These are phyloP conservation scores for Pythium folliculosum DNA, from an alignment of 352 stramenopile genomes.

Conservation along the genomic window DNA sequence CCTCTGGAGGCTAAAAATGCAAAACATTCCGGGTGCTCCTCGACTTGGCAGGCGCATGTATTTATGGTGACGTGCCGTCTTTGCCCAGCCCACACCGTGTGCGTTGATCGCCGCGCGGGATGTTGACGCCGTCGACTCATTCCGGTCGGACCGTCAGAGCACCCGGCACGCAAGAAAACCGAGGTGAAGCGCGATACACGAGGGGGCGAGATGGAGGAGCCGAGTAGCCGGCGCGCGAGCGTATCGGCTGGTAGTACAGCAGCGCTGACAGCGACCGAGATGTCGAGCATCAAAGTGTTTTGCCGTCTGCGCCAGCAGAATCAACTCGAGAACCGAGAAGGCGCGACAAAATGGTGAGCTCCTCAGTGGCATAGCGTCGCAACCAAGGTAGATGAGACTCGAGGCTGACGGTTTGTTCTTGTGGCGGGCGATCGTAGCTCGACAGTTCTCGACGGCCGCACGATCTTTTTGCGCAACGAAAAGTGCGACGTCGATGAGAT, in stretches of 20 bases:
- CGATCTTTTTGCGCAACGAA: conserved; percentile 64
- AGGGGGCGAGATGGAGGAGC: conserved; percentile 12
- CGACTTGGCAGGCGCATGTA: no score
- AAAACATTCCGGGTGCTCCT: no score
- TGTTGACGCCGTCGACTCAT: not conserved
- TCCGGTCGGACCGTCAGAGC: not conserved
- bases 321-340: conserved; percentile 63
- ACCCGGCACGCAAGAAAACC: not conserved
- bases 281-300: conserved; percentile 69
- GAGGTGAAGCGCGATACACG: not conserved
- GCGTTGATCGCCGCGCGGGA: not conserved
- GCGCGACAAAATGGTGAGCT: conserved; percentile 56
- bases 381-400: no score
- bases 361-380: not conserved
- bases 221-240: conserved; percentile 14
- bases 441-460: conserved; percentile 58
- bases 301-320: conserved; percentile 83
- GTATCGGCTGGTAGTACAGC: not conserved
- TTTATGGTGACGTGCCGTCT: no score
- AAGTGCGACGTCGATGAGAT: conserved; percentile 74
- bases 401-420: conserved; percentile 3
- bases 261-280: conserved; percentile 3
- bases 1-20: no score
- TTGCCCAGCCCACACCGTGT: no score
- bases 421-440: conserved; percentile 33